Conservation (phyloP, 495 filamentous ascomycete genomes). For the Cercophora scortea region DNA sequence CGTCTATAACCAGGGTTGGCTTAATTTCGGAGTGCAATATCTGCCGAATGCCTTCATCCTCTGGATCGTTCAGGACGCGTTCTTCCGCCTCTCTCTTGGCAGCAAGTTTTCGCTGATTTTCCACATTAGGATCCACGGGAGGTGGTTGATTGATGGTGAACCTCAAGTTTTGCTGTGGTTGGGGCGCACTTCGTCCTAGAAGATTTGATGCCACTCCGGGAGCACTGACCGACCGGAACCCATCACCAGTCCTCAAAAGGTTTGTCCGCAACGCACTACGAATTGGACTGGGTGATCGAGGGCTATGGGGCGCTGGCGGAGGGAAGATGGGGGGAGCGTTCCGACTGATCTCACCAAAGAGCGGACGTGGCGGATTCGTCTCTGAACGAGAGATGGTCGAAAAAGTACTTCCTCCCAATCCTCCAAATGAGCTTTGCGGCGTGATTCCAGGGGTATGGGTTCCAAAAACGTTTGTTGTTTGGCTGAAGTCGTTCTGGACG, state of each 20-base stretch:
- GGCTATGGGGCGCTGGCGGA: slow-evolving; percentile 51
- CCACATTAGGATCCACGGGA: slow-evolving; percentile 28
- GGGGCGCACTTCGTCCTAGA: slow-evolving; percentile 24
- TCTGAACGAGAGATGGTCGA: slow-evolving; percentile 41
- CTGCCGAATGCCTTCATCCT: slow-evolving; percentile 48
- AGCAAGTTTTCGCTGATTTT: slow-evolving; percentile 33
- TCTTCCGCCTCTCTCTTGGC: slow-evolving; percentile 42
- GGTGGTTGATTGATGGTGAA: slow-evolving; percentile 10
- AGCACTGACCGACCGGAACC: slow-evolving; percentile 49
- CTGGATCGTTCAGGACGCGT: slow-evolving; percentile 43
- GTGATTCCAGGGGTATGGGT: slow-evolving; percentile 49
- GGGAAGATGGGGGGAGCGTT: slow-evolving; percentile 46
- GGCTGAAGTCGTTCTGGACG: slow-evolving; percentile 61
- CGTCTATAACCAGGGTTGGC: slow-evolving; percentile 43
- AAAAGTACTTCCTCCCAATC: slow-evolving; percentile 31
- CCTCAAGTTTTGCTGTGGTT: slow-evolving; percentile 8
- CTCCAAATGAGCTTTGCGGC: slow-evolving; percentile 60
- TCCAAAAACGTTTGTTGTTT: slow-evolving; percentile 31
- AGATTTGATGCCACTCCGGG: slow-evolving; percentile 44
- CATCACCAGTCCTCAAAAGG: slow-evolving; percentile 39
- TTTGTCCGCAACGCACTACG: slow-evolving; percentile 43
- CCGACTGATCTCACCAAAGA: slow-evolving; percentile 61
- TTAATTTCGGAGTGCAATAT: slow-evolving; percentile 37
- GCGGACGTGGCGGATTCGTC: slow-evolving; percentile 30
- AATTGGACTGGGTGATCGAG: slow-evolving; percentile 74